These are phyloP conservation scores for Chimonanthus salicifolius DNA, from an alignment of 164 flowering plant genomes.

Conservation along the genomic window DNA sequence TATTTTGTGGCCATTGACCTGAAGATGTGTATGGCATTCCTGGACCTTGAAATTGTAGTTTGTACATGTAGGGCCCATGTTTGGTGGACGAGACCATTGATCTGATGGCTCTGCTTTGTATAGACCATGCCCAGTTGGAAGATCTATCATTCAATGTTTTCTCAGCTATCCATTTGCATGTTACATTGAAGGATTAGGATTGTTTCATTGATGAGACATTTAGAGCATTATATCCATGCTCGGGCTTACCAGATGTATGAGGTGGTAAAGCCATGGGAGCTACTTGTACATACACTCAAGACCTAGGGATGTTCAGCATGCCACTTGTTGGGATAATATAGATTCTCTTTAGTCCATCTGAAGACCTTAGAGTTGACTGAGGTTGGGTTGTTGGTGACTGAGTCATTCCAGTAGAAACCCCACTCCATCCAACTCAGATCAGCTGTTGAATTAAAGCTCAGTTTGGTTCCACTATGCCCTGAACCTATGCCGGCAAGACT, in stretches of 20 bases:
- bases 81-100: too few species aligned
- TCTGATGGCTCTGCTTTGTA: not conserved
- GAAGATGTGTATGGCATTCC: not conserved
- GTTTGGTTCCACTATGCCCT: conserved; percentile 21
- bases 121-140: not conserved
- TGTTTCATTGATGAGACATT: not conserved
- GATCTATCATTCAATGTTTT: not conserved
- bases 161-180: not conserved
- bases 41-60: not conserved
- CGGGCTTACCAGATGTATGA: not conserved
- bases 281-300: not conserved
- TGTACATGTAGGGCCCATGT: too few species aligned
- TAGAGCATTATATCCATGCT: not conserved
- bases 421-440: not conserved
- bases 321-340: not conserved
- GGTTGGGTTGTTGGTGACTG: not conserved
- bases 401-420: not conserved
- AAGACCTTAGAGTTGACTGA: not conserved
- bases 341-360: not conserved
- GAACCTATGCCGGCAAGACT: conserved; percentile 77
- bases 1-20: not conserved
- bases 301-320: not conserved
- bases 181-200: not conserved
- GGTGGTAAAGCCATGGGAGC: not conserved
- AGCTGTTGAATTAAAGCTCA: not conserved